Evolutionary conservation across 768 basidiomycete species (phyloP), one percentile per base, ranked within the genome.

Genomic region (Gautieria morchelliformis): DNA sequence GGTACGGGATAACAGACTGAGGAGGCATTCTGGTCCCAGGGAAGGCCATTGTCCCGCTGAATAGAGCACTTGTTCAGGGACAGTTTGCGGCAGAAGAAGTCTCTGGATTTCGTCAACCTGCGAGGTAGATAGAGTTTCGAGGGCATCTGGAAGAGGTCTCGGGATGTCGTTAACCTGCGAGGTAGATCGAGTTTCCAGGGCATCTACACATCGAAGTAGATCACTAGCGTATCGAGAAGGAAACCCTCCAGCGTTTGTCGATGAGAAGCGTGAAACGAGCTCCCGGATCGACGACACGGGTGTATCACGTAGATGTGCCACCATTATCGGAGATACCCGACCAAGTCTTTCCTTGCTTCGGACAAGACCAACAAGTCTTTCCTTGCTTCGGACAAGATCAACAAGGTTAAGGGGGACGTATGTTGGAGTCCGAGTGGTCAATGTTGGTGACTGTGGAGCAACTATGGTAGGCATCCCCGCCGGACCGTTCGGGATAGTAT

Each of bases 21-120:
- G 63, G 17, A 77, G 64, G 3, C 62, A 52, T 45, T 63, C 63
- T 1, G 63, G 24, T 5, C 71, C 71, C n/a, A 72, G 53, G 4
- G 69, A 66, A 14, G 76, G 76, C 75, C 75, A 77, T 57, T 69
- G 64, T 6, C 69, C 69, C 0, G 68, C 60, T 2, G n/a, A 11
- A 46, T 46, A 46, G 10, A 19, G 45, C 35, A 37, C 59, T 4
- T 32, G 33, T 56, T 71, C 69, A 2, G 56, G 56, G 6, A 19
- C 8, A 32, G 50, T 65, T 27, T 14, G 42, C 1, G 69, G 63
- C 57, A 11, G 5, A 27, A 27, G 27, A 5, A 5, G 3, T 3
- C 27, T 27, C 5, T 5, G 27, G 27, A 27, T 27, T 2, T 5
- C 5, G 27, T 27, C 5, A 5, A 27, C 27, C 5, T 2, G 27